Base-by-base conservation (phyloP, 1,139 yeast species). In the Saccharomycopsis crataegensis region DNA sequence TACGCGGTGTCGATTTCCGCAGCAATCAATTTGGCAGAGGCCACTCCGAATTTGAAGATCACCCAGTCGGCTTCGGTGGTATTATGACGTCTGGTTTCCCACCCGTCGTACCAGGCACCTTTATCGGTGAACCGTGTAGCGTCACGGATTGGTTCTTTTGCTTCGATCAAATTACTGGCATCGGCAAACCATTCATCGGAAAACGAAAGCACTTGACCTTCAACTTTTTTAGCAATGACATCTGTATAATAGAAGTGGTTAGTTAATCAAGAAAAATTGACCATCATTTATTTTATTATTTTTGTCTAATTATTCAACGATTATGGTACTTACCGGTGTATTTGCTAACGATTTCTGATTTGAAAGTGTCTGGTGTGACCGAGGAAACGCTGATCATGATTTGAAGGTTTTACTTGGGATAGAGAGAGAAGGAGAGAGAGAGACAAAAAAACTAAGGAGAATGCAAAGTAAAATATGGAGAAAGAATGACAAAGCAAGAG, bases 71-170 rank as follows among this genome's bases (percentile, higher is more conserved):
- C 86, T 55, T 82, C 89, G 58, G 75, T 85, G 1, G 80, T 70
- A 68, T 91, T 91, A 73, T 91, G 98, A 70, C 98, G 79, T 67
- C 97, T 78, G 28, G 98, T 90, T 69, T 91, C 98, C 98, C 98
- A 91, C 14, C 98, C 98, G 62, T 91, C 98, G 66, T 87, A 91
- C 96, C 97, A 90, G 6, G 96, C 96, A 53, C 98, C 98, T 4
- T 91, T 80, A 59, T 80, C 85, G 4, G 86, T 80, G 69, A 88
- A 91, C 62, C 78, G 75, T 17, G 90, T 83, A 28, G 87, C 85
- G 64, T 88, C 95, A 64, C 94, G 76, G 55, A 88, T 78, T 4
- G 97, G 95, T 7, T 82, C 76, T 53, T 76, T 76, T 41, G 96
- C 91, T 65, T 86, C 83, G 67, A 89, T 83, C 64, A 91, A 76